Base-by-base conservation (phyloP, 169 alveolate genomes). In the Eimeria necatrix region DNA sequence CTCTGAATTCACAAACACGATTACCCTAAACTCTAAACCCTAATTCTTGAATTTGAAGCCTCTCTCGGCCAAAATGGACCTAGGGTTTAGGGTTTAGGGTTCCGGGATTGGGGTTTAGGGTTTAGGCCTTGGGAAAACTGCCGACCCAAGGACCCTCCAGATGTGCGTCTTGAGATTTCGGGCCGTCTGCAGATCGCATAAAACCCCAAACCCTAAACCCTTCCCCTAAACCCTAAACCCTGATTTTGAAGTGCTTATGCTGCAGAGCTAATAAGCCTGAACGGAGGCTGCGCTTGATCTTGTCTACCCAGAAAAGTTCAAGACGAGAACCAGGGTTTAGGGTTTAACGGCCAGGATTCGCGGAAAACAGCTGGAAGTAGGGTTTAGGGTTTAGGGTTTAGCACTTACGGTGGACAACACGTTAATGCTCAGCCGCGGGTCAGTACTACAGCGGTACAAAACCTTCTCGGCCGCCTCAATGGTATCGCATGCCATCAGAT, bases 381-480 rank as follows among this genome's bases (percentile, higher is more conserved):
- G 24, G n/a, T n/a, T 74, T 46, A 46, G 85, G 85, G n/a, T n/a
- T n/a, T n/a, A n/a, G n/a, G n/a, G 46, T 52, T 52, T 52, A 22
- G 48, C 70, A 49, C 68, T 59, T 83, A 83, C 91, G 48, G 78
- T 53, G 22, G 91, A 52, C 78, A 83, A 52, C 49, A 26, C 73
- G 59, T 83, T 83, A 76, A 83, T 52, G 91, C 59, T 83, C 68
- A 83, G 76, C 41, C 91, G 76, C 91, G 91, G 91, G 64, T 83
- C 91, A 26, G 91, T 48, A 76, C 91, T 83, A 76, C 91, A 83
- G 76, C 91, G 91, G 59, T 83, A 83, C n/a, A 83, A 76, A 32
- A 83, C 91, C 41, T 76, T 12, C 46, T 83, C 91, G 20, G 91
- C 91, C 41, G 73, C 91, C 64, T 83, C 91, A 14, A 51, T 59